Evolutionary conservation across 805 yeast species (phyloP).

Genomic region (Millerago galiae): DNA sequence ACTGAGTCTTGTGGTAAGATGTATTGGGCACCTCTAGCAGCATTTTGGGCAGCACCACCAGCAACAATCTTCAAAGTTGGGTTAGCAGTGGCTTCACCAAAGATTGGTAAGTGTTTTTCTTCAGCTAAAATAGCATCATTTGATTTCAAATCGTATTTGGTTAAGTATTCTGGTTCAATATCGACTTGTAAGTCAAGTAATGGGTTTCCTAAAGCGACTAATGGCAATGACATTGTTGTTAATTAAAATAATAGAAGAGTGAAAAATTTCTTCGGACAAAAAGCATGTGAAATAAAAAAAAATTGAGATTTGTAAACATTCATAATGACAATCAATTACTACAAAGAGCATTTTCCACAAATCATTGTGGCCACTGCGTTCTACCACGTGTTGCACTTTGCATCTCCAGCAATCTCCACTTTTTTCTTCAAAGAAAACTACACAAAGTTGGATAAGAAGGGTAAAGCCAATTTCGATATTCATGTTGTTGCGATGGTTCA

Average conservation of each 20-base stretch:
- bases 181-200: slow-evolving; percentile 81
- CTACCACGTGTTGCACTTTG: slow-evolving; percentile 48
- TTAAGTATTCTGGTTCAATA: slow-evolving; percentile 60
- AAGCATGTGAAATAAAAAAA: background rate
- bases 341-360: slow-evolving; percentile 70
- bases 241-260: background rate
- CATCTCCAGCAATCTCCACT: slow-evolving; percentile 48
- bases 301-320: background rate
- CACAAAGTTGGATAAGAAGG: slow-evolving; percentile 37
- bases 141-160: slow-evolving; percentile 77
- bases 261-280: slow-evolving; percentile 12
- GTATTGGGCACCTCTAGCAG: slow-evolving; percentile 98
- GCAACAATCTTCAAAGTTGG: slow-evolving; percentile 70
- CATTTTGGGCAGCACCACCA: slow-evolving; percentile 99
- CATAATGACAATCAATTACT: slow-evolving; percentile 15
- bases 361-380: slow-evolving; percentile 50
- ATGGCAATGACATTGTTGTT: slow-evolving; percentile 47
- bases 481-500: slow-evolving; percentile 89
- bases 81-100: slow-evolving; percentile 62
- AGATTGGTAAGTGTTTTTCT: slow-evolving; percentile 80
- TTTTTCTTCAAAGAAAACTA: slow-evolving; percentile 49
- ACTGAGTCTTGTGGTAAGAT: slow-evolving; percentile 76
- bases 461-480: slow-evolving; percentile 74
- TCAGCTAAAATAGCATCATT: slow-evolving; percentile 89
- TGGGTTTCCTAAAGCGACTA: slow-evolving; percentile 90